These are phyloP conservation scores for Colletotrichum nymphaeae DNA, from an alignment of 2,329 filamentous ascomycete genomes.

Conservation along the genomic window DNA sequence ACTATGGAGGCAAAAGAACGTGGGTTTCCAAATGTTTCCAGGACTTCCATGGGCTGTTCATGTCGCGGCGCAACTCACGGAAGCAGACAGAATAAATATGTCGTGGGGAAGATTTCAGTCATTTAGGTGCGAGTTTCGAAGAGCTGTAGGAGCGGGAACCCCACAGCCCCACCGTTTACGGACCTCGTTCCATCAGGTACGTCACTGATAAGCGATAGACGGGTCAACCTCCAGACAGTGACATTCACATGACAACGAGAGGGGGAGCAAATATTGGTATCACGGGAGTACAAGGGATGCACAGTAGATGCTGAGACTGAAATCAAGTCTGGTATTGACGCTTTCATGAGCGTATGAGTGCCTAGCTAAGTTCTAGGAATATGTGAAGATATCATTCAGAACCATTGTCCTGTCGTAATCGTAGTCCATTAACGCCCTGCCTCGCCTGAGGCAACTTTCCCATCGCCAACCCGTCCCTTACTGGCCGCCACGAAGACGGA, in stretches of 20 bases:
- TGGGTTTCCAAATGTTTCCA: background rate
- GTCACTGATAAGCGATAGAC: slow-evolving; percentile 27
- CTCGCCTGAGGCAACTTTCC: background rate
- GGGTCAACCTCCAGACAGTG: background rate
- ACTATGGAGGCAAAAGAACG: slow-evolving; percentile 38
- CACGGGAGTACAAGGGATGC: background rate
- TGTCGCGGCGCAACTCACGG: slow-evolving; percentile 11
- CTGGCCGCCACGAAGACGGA: slow-evolving; percentile 83
- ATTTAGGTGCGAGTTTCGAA: slow-evolving; percentile 12
- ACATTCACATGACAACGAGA: background rate
- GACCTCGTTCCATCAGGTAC: slow-evolving; percentile 9
- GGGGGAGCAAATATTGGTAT: background rate
- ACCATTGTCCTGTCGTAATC: slow-evolving; percentile 40
- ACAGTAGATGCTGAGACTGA: slow-evolving; percentile 3
- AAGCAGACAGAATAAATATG: background rate
- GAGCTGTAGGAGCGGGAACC: background rate
- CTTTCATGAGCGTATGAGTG: slow-evolving; percentile 14
- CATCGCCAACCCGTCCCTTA: slow-evolving; percentile 4
- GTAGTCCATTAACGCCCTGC: slow-evolving; percentile 36
- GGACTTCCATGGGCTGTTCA: slow-evolving; percentile 5
- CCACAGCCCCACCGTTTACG: slow-evolving; percentile 11
- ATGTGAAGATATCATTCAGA: slow-evolving; percentile 33
- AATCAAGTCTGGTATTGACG: slow-evolving; percentile 35
- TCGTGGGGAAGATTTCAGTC: background rate
- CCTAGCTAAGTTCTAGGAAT: slow-evolving; percentile 24